Evolutionary conservation across 2,329 filamentous ascomycete species (phyloP), one percentile per base, ranked within the genome.

Genomic region (Cercospora zeina): DNA sequence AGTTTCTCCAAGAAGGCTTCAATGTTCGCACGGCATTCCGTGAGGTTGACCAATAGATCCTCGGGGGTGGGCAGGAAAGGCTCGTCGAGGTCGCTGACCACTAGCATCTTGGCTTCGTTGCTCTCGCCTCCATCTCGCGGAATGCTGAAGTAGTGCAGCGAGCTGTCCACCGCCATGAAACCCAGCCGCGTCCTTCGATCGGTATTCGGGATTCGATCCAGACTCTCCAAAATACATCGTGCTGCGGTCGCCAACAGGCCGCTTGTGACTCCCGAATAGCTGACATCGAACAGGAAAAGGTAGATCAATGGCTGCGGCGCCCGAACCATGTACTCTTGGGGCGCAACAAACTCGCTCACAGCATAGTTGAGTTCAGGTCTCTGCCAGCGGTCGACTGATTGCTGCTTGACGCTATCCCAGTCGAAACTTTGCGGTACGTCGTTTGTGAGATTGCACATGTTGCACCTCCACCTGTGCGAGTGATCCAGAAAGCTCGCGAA

Each of bases 371-470:
- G 82, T 75, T 99, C 95, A 39, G 91, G 85, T 70, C 95, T 85
- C 76, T 96, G 88, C 89, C 95, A 96, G 73, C 95, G 83, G 75
- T 99, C 93, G 55, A 96, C 88, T 57, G 87, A 89, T 81, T 96
- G 93, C 77, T 97, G 93, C 59, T 92, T 83, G 49, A 91, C 89
- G 34, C 91, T 88, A 77, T 99, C 95, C 95, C 95, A 99, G 76
- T 99, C 95, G 69, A 99, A 99, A 37, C 93, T 93, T 78, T 99
- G 95, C n/a, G 95, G 95, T 39, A 97, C 93, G 71, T 99, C 95
- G 75, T 99, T 99, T 70, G 93, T 97, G 67, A 99, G 82, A 77
- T 96, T 97, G 78, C 95, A 99, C 93, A 99, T 97, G 79, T 99
- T 99, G 81, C 95, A 99, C 73, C 93, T 89, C 95, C 95, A 99